Evolutionary conservation across 805 yeast species (phyloP).

Genomic region (Metschnikowia proteae): DNA sequence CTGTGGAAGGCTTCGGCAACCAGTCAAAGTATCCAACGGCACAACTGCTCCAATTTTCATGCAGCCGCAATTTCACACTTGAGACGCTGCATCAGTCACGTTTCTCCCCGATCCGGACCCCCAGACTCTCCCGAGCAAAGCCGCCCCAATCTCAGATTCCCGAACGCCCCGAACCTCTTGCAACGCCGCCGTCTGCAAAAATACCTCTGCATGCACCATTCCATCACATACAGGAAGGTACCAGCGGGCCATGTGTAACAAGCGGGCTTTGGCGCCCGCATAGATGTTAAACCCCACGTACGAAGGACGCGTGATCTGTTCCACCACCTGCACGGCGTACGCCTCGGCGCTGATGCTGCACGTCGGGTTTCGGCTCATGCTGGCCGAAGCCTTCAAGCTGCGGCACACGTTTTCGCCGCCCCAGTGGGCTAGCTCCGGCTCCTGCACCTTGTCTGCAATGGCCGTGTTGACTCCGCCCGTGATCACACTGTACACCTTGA

Average conservation of each 20-base stretch:
- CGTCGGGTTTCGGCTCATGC: constrained; percentile 15
- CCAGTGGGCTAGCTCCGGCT: constrained; percentile 7
- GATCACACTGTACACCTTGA: constrained; percentile 34
- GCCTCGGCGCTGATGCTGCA: constrained; percentile 5
- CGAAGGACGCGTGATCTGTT: constrained; percentile 5
- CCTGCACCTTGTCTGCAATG: constrained; percentile 20
- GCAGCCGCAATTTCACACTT: too few relatives aligned
- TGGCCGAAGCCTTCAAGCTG: constrained; percentile 7
- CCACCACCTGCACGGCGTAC: constrained; percentile 15
- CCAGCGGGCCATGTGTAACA: constrained; percentile 14
- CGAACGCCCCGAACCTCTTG: constrained; percentile 3
- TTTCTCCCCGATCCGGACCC: too few relatives aligned
- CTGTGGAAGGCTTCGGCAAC: too few relatives aligned
- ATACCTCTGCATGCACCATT: constrained; percentile 10
- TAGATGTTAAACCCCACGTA: constrained; percentile 18
- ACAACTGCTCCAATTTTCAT: too few relatives aligned
- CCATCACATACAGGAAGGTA: constrained; percentile 14
- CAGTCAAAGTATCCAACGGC: too few relatives aligned
- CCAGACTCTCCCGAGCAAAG: too few relatives aligned
- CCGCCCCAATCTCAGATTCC: background rate
- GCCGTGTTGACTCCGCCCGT: constrained; percentile 41
- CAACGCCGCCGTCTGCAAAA: constrained; percentile 15
- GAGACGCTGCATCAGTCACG: too few relatives aligned
- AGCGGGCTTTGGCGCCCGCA: constrained; percentile 13
- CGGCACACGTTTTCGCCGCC: constrained; percentile 8